Conservation (phyloP, 768 basidiomycete species). For the Hypholoma fasciculare region DNA sequence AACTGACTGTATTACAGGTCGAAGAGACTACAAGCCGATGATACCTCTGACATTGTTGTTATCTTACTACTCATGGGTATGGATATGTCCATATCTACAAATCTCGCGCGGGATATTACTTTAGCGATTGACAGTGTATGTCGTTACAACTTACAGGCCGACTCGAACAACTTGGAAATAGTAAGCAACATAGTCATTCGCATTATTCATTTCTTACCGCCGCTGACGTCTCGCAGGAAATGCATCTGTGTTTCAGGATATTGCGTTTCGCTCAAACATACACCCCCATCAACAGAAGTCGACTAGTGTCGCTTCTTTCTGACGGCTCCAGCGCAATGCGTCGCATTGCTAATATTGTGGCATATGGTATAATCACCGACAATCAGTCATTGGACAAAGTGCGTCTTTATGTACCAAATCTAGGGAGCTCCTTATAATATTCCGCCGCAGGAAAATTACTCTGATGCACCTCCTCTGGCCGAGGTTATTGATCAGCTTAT, state of each 20-base stretch:
- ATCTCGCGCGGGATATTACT: slow-evolving; percentile 47
- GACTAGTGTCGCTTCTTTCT: slow-evolving; percentile 50
- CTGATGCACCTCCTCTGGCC: slow-evolving; percentile 49
- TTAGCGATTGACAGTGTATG: slow-evolving; percentile 48
- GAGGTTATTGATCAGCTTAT: slow-evolving; percentile 52
- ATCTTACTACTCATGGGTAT: slow-evolving; percentile 55
- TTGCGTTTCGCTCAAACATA: slow-evolving; percentile 39
- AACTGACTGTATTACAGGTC: slow-evolving; percentile 24
- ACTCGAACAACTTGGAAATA: slow-evolving; percentile 23
- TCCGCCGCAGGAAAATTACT: slow-evolving; percentile 38
- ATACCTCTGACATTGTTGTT: slow-evolving; percentile 49
- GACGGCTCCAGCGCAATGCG: slow-evolving; percentile 48
- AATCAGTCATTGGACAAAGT: slow-evolving; percentile 16
- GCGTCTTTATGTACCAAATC: slow-evolving; percentile 20
- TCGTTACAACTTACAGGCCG: slow-evolving; percentile 33
- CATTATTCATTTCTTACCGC: not conserved
- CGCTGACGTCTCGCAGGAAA: slow-evolving; percentile 37
- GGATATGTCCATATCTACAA: slow-evolving; percentile 47
- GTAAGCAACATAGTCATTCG: slow-evolving; percentile 3
- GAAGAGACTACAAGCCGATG: slow-evolving; percentile 31
- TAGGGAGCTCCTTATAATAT: slow-evolving; percentile 6
- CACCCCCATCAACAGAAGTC: slow-evolving; percentile 49
- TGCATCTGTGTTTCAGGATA: slow-evolving; percentile 44
- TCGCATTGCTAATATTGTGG: slow-evolving; percentile 60
- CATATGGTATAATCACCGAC: slow-evolving; percentile 46